Evolutionary conservation across 257 asterid species (phyloP), one percentile per base, ranked within the genome.

Genomic region (Schizonepeta tenuifolia): DNA sequence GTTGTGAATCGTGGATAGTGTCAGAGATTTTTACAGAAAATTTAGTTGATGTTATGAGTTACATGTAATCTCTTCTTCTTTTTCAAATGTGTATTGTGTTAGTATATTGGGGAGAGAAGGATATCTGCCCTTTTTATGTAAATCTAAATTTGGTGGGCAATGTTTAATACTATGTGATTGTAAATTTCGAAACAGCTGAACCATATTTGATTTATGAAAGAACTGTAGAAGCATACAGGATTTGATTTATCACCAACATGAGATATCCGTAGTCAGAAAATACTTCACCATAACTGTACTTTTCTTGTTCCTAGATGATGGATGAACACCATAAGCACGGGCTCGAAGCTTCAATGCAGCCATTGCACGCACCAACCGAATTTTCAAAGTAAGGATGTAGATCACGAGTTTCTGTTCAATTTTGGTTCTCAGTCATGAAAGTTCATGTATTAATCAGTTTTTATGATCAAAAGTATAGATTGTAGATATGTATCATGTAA

Each of bases 251-350:
- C 24, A 55, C 60, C 35, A 53, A 21, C 33, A 54, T n/a, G n/a
- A n/a, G n/a, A n/a, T n/a, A n/a, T n/a, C n/a, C n/a, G n/a, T 3
- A 24, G 26, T 1, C 0, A 11, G 61, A 55, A 21, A 22, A 55
- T 26, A 24, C 36, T n/a, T 55, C 17, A 22, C 4, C 15, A 22
- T 55, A 21, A 12, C 40, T 15, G 8, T 55, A 26, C 18, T 12
- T 56, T 56, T 56, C 63, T 26, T 56, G 63, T 24, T 56, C 63
- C 17, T 40, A 56, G 63, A 12, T 56, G 63, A 56, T 56, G 63
- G 63, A 56, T 56, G 63, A 56, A 56, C 36, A 56, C 63, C 40
- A 56, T 56, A 56, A 56, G 40, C 18, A 56, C 36, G 17, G 13
- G 63, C 40, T 56, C 40, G 63, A 56, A 56, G 40, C 63, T 26